phyloP scores from a whole-genome alignment of 768 basidiomycete genomes.

The Chalciporus pseudorubinellus region DNA sequence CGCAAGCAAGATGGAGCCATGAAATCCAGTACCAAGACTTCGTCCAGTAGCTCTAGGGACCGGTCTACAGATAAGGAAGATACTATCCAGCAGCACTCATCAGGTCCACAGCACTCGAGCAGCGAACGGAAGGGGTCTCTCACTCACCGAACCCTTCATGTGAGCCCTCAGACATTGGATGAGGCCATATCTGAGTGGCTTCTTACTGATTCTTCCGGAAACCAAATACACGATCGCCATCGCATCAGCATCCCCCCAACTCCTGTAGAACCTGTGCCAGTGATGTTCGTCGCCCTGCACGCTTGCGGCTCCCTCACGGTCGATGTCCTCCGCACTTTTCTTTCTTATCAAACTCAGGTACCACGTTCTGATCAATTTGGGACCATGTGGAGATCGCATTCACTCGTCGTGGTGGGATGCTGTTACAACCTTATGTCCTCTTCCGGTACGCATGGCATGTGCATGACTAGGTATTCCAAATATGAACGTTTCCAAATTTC shows the following conservation, averaged over 20 bases:
- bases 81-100: neutral
- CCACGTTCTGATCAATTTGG: slow-evolving; percentile 1
- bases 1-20: slow-evolving; percentile 1
- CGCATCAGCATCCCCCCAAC: neutral
- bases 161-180: slow-evolving; percentile 48
- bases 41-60: neutral
- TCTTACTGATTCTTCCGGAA: slow-evolving; percentile 10
- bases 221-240: neutral
- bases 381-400: slow-evolving; percentile 49
- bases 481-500: slow-evolving; percentile 1
- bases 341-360: slow-evolving; percentile 26
- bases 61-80: neutral
- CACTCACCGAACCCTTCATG: slow-evolving; percentile 54
- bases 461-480: neutral
- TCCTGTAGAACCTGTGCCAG: slow-evolving; percentile 33
- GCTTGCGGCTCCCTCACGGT: slow-evolving; percentile 75
- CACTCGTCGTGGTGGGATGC: slow-evolving; percentile 66
- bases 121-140: slow-evolving; percentile 36
- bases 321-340: slow-evolving; percentile 58
- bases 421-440: slow-evolving; percentile 72
- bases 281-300: slow-evolving; percentile 68
- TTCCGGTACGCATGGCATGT: slow-evolving; percentile 36
- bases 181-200: slow-evolving; percentile 55
- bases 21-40: neutral
- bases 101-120: neutral